Conservation (phyloP, 2,329 filamentous ascomycete species). For the Phaeosphaeria sp. region DNA sequence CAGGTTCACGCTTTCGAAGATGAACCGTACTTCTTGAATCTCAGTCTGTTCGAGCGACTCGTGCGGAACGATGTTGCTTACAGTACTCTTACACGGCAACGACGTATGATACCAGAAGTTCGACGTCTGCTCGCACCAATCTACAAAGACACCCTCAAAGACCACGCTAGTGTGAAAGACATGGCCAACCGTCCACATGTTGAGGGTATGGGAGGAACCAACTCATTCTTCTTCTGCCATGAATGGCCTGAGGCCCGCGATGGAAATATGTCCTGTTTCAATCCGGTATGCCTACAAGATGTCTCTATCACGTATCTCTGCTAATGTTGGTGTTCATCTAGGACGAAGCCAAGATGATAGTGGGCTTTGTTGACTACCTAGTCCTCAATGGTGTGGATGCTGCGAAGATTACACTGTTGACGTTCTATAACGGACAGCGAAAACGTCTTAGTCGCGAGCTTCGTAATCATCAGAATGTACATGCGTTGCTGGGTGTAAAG, state of each 20-base stretch:
- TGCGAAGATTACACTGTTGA: constrained; percentile 76
- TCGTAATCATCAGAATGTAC: constrained; percentile 52
- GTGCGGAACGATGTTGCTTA: constrained; percentile 71
- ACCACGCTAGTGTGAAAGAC: constrained; percentile 64
- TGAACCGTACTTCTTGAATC: constrained; percentile 69
- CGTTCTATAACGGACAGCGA: constrained; percentile 87
- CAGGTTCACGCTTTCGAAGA: constrained; percentile 66
- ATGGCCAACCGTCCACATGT: constrained; percentile 57
- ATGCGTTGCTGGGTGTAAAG: constrained; percentile 50
- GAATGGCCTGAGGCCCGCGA: constrained; percentile 70
- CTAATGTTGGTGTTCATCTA: constrained; percentile 61
- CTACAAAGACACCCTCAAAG: constrained; percentile 62
- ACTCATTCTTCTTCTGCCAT: constrained; percentile 70
- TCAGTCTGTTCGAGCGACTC: constrained; percentile 82
- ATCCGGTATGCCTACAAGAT: not conserved
- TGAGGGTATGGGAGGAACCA: constrained; percentile 67
- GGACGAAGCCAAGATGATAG: constrained; percentile 78
- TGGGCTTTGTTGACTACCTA: constrained; percentile 75
- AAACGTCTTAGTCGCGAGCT: constrained; percentile 66
- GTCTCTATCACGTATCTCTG: not conserved
- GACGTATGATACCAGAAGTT: constrained; percentile 75
- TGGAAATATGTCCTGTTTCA: constrained; percentile 63
- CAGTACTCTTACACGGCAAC: constrained; percentile 70
- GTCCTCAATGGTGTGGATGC: constrained; percentile 68
- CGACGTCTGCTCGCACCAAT: constrained; percentile 66